Percentiles rank a stretch among this genome's conserved stretches.
These are phyloP conservation scores for Aspergillus pseudoviridinutans DNA, from an alignment of 2,329 filamentous ascomycete species.

Conservation along the genomic window DNA sequence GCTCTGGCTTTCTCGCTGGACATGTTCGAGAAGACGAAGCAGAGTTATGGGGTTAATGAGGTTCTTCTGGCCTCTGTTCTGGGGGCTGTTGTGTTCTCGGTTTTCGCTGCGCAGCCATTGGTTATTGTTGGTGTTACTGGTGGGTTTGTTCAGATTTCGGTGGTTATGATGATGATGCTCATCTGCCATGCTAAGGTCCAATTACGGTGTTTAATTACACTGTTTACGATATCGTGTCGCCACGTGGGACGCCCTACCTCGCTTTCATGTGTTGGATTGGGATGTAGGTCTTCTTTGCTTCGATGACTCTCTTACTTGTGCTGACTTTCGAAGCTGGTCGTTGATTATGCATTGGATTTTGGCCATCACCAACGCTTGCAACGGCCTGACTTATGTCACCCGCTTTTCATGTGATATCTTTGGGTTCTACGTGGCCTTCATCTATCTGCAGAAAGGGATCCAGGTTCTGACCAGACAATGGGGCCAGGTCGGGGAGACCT, in stretches of 20 bases:
- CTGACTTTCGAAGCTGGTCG: conserved; percentile 59
- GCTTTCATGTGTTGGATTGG: conserved; percentile 92
- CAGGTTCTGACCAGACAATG: conserved; percentile 78
- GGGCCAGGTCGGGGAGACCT: conserved; percentile 54
- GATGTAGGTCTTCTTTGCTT: conserved; percentile 48
- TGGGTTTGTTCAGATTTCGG: conserved; percentile 11
- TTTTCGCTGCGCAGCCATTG: conserved; percentile 77
- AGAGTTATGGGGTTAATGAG: conserved; percentile 86
- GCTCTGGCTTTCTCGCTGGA: conserved; percentile 86
- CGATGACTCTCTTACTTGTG: neutral
- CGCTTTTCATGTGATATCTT: conserved; percentile 92
- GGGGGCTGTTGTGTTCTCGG: conserved; percentile 73
- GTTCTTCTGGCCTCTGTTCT: conserved; percentile 82
- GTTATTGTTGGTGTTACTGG: conserved; percentile 89
- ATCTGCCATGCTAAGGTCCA: conserved; percentile 50
- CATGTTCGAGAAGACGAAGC: conserved; percentile 85
- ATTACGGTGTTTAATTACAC: conserved; percentile 96
- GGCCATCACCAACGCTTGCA: conserved; percentile 80
- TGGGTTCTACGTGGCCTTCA: conserved; percentile 87
- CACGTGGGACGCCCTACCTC: conserved; percentile 74
- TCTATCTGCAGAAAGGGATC: conserved; percentile 87
- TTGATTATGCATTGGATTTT: conserved; percentile 80
- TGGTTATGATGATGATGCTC: neutral
- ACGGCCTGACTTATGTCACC: conserved; percentile 83
- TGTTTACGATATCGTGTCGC: conserved; percentile 80